Percentiles rank a stretch among this genome's conserved stretches.
phyloP scores from a whole-genome alignment of 2,329 filamentous ascomycete species.

The Xylaria multiplex region DNA sequence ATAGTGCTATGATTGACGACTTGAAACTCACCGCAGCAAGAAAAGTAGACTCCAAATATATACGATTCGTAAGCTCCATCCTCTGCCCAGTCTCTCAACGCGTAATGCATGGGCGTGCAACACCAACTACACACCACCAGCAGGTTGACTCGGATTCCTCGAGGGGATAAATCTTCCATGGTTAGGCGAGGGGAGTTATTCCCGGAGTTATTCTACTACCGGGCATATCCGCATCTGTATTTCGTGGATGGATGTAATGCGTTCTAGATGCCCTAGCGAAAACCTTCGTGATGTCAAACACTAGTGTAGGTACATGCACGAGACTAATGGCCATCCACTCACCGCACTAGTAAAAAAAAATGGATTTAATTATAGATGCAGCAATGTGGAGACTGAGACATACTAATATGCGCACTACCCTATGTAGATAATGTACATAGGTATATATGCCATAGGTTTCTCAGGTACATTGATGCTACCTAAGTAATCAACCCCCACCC shows the following conservation, averaged over 20 bases:
- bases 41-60: background rate
- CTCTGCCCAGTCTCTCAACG: slow-evolving; percentile 8
- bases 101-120: slow-evolving; percentile 5
- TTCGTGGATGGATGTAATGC: background rate
- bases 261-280: background rate
- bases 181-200: background rate
- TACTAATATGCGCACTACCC: too few species aligned
- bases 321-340: too few species aligned
- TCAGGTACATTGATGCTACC: too few species aligned
- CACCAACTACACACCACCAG: background rate
- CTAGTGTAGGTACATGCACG: background rate
- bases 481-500: background rate
- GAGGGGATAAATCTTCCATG: background rate
- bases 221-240: background rate
- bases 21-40: slow-evolving; percentile 23
- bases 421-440: too few species aligned
- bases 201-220: background rate
- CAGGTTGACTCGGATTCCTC: background rate
- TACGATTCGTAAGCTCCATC: slow-evolving; percentile 24
- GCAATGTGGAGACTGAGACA: too few species aligned
- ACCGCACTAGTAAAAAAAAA: too few species aligned
- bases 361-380: too few species aligned
- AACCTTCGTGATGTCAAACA: slow-evolving; percentile 3
- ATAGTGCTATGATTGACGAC: slow-evolving; percentile 5
- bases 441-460: too few species aligned